phyloP scores from a whole-genome alignment of 352 stramenopile genomes.

The Globisporangium recalcitrans region DNA sequence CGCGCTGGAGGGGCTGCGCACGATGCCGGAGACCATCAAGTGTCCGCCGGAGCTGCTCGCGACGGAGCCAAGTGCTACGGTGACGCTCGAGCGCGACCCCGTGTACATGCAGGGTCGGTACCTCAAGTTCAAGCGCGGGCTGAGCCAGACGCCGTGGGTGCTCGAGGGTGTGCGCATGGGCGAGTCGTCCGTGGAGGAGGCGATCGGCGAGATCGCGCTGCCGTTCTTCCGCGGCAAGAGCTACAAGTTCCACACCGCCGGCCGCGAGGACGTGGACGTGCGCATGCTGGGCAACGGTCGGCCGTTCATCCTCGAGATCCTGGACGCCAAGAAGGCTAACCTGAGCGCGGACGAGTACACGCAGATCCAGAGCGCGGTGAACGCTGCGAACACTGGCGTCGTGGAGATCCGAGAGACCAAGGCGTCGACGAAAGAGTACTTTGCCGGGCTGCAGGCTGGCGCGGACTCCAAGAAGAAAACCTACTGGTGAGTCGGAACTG shows the following conservation, averaged over 20 bases:
- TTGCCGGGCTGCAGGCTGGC: conserved; percentile 65
- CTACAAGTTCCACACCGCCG: conserved; percentile 96
- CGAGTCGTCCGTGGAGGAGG: conserved; percentile 87
- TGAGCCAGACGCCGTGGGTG: conserved; percentile 90
- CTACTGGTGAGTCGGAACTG: conserved; percentile 52
- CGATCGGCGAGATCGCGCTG: conserved; percentile 70
- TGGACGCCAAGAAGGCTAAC: conserved; percentile 75
- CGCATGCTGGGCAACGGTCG: conserved; percentile 94
- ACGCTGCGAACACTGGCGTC: conserved; percentile 58
- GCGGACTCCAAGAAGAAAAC: conserved; percentile 87
- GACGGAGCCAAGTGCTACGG: conserved; percentile 28
- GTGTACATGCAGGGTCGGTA: conserved; percentile 89
- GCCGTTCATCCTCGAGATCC: conserved; percentile 88
- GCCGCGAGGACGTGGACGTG: conserved; percentile 97
- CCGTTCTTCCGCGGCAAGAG: conserved; percentile 55
- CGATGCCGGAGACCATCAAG: conserved; percentile 45
- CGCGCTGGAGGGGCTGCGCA: conserved; percentile 40
- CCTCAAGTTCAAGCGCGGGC: conserved; percentile 84
- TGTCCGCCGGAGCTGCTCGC: conserved; percentile 44
- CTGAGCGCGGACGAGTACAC: conserved; percentile 46
- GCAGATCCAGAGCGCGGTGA: conserved; percentile 54
- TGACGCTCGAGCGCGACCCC: conserved; percentile 66
- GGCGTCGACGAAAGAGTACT: conserved; percentile 74
- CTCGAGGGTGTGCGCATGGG: conserved; percentile 83
- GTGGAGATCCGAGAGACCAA: conserved; percentile 85